Evolutionary conservation across 306 rosid species (phyloP).

Genomic region (Acacia melanoxylon): DNA sequence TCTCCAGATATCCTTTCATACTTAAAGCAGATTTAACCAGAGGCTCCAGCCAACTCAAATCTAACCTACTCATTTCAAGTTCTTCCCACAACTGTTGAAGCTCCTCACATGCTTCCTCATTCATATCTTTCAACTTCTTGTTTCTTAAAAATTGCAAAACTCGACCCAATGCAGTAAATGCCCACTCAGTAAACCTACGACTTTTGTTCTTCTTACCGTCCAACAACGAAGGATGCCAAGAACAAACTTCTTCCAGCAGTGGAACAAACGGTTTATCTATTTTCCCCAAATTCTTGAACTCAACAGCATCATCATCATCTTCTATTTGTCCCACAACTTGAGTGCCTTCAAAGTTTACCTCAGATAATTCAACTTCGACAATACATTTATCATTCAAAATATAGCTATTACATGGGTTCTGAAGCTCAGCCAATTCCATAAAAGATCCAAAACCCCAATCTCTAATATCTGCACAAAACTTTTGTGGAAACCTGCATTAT

Average conservation of each 20-base stretch:
- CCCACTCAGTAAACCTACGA: neutral
- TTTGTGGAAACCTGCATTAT: neutral
- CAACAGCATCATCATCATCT: neutral
- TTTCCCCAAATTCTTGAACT: neutral
- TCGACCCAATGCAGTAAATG: neutral
- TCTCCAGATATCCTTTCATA: neutral
- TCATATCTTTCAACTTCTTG: neutral
- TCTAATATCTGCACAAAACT: neutral
- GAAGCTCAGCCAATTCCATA: neutral
- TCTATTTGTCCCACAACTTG: neutral
- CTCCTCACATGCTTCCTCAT: neutral
- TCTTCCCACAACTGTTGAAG: neutral
- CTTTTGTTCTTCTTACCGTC: neutral
- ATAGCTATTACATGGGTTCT: neutral
- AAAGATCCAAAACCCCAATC: neutral
- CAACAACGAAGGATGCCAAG: neutral
- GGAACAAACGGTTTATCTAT: neutral
- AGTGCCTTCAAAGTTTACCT: too few species aligned
- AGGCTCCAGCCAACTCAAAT: neutral
- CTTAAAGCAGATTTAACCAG: neutral
- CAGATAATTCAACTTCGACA: neutral
- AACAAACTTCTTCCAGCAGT: neutral
- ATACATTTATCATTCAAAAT: neutral
- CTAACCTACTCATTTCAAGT: neutral
- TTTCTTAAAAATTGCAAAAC: neutral